These are phyloP conservation scores for Candida anutae DNA, from an alignment of 1,139 yeast genomes.

Conservation along the genomic window DNA sequence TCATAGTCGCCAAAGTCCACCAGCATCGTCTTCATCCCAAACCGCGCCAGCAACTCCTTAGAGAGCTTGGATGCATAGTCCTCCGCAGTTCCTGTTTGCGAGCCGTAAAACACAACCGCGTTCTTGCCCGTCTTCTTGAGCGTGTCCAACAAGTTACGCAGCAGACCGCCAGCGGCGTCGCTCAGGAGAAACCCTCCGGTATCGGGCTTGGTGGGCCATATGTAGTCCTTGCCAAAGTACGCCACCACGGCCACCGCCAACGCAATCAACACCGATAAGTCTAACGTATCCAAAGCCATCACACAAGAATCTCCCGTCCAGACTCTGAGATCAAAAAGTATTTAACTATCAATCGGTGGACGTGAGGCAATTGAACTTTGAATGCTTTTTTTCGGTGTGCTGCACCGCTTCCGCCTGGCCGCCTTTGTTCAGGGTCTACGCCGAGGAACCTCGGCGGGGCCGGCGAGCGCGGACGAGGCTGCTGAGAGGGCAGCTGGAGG, in stretches of 20 bases:
- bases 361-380: too few relatives aligned
- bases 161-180: slow-evolving; percentile 26
- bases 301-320: too few relatives aligned
- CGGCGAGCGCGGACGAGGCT: too few relatives aligned
- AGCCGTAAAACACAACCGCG: slow-evolving; percentile 79
- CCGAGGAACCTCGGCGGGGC: too few relatives aligned
- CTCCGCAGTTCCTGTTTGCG: slow-evolving; percentile 99
- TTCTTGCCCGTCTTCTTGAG: slow-evolving; percentile 61
- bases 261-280: slow-evolving; percentile 59
- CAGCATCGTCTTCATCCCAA: slow-evolving; percentile 75
- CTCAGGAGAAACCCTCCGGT: slow-evolving; percentile 31
- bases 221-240: slow-evolving; percentile 57
- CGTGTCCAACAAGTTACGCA: slow-evolving; percentile 59
- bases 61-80: slow-evolving; percentile 89
- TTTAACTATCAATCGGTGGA: too few relatives aligned
- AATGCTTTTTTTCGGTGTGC: too few relatives aligned
- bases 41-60: slow-evolving; percentile 78
- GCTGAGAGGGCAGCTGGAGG: too few relatives aligned
- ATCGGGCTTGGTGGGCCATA: slow-evolving; percentile 36
- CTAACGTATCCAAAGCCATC: slow-evolving; percentile 62
- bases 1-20: slow-evolving; percentile 88
- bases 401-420: too few relatives aligned
- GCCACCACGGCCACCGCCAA: slow-evolving; percentile 57
- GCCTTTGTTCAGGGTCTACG: too few relatives aligned
- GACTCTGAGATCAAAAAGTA: too few relatives aligned